Evolutionary conservation across 768 basidiomycete genomes (phyloP).

Genomic region (Mycena kentingensis): DNA sequence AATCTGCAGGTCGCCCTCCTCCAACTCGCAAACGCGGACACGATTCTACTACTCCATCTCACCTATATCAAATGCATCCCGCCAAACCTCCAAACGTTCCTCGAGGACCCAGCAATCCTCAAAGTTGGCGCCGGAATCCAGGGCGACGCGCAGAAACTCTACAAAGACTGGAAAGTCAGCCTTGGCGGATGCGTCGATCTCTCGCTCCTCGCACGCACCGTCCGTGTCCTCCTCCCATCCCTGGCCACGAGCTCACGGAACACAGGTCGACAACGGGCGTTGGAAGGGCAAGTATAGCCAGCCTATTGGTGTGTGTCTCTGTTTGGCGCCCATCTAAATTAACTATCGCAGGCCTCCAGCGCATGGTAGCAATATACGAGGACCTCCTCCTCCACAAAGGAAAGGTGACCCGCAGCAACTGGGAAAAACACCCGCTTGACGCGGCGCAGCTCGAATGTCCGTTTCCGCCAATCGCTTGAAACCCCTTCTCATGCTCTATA

Average conservation of each 20-base stretch:
- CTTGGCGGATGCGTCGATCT: conserved; percentile 66
- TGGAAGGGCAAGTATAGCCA: conserved; percentile 69
- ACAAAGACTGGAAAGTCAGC: conserved; percentile 47
- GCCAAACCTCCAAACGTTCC: conserved; percentile 47
- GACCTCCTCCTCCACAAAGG: conserved; percentile 57
- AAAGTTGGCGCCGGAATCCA: conserved; percentile 81
- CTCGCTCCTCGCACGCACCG: conserved; percentile 63
- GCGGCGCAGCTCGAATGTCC: conserved; percentile 59
- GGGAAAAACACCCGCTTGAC: conserved; percentile 58
- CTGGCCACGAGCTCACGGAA: too few relatives aligned
- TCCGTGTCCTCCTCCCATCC: too few relatives aligned
- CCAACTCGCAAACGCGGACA: conserved; percentile 62
- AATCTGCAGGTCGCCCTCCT: conserved; percentile 54
- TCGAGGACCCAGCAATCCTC: conserved; percentile 52
- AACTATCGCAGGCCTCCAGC: conserved; percentile 56
- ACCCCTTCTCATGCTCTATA: conserved; percentile 10
- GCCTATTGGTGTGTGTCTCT: not conserved
- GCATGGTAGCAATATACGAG: conserved; percentile 65
- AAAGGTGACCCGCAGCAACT: conserved; percentile 64
- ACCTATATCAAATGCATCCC: conserved; percentile 65
- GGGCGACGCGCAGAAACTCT: conserved; percentile 68
- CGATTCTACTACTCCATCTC: conserved; percentile 67
- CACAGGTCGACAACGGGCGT: conserved; percentile 66
- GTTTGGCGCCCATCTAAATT: not conserved
- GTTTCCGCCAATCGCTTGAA: conserved; percentile 27